Conservation (phyloP, 345 rosid species). For the Theobroma cacao region DNA sequence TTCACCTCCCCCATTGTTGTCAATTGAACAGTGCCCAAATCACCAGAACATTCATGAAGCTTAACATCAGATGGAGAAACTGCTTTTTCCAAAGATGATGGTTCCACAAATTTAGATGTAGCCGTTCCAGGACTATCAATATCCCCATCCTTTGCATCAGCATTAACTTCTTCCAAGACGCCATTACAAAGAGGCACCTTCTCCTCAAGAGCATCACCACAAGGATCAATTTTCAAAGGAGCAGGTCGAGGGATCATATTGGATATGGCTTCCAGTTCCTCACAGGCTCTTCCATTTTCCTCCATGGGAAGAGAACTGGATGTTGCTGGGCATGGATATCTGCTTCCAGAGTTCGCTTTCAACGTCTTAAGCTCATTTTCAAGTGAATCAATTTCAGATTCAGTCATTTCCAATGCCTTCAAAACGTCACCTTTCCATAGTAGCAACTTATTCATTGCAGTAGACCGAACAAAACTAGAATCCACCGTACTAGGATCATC, state of each 20-base stretch:
- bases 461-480: slow-evolving; percentile 51
- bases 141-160: slow-evolving; percentile 45
- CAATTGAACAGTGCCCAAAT: slow-evolving; percentile 21
- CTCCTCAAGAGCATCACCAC: slow-evolving; percentile 35
- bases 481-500: slow-evolving; percentile 57
- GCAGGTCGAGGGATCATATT: slow-evolving; percentile 34
- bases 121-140: slow-evolving; percentile 69
- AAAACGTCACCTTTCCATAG: slow-evolving; percentile 57
- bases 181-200: slow-evolving; percentile 34
- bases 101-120: slow-evolving; percentile 56
- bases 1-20: slow-evolving; percentile 14
- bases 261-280: slow-evolving; percentile 31
- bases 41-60: slow-evolving; percentile 26
- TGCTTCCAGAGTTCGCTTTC: slow-evolving; percentile 39
- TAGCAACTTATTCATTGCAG: slow-evolving; percentile 61
- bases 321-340: slow-evolving; percentile 22
- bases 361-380: slow-evolving; percentile 69
- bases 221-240: slow-evolving; percentile 41
- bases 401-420: slow-evolving; percentile 73
- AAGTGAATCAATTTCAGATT: slow-evolving; percentile 82
- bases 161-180: slow-evolving; percentile 33
- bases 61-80: slow-evolving; percentile 26
- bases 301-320: slow-evolving; percentile 34
- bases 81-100: slow-evolving; percentile 20
- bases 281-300: slow-evolving; percentile 23